Evolutionary conservation across 768 basidiomycete species (phyloP), one percentile per base, ranked within the genome.

Genomic region (Hemileccinum rubropunctum): DNA sequence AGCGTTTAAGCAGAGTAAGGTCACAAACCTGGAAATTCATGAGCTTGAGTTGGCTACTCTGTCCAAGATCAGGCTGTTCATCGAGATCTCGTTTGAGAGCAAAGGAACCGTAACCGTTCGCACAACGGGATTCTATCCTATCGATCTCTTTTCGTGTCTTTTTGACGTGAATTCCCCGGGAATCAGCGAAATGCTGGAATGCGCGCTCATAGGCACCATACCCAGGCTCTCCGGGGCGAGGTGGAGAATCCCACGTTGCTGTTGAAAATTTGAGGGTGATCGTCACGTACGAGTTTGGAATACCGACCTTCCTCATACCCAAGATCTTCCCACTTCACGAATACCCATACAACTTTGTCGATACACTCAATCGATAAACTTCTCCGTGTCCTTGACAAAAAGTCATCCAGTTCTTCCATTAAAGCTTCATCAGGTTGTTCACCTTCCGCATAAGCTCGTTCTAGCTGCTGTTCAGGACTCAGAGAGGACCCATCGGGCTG

Each of bases 171-270:
- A 95, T 82, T 4, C 63, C 47, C 6, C 81, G 80, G 6, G 90
- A 82, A 14, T 69, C 70, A 7, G 95, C 61, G 64, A 82, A 95
- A 32, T 77, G 74, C 33, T 66, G 56, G 61, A 97, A 83, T 5
- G 92, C 95, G 2, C 59, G 66, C 52, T 78, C 68, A 62, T 86
- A 98, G 1, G 83, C 81, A 0, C 71, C 59, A 68, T 88, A 88
- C 8, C 77, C 76, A 1, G 71, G 59, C 42, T 86, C 84, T 15
- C 69, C 74, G 8, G 56, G 62, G 9, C 77, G 78, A 32, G 92
- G 91, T 1, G 95, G 92, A 15, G 92, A 82, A 69, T 97, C 94
- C 91, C 92, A 95, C 11, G 88, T 84, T n/a, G 90, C 93, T 95
- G 58, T 36, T 40, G 26, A 30, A 17, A 15, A 41, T 20, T 20